Evolutionary conservation across 306 rosid species (phyloP), one percentile per base, ranked within the genome.

Genomic region (Dryas alaskensis): DNA sequence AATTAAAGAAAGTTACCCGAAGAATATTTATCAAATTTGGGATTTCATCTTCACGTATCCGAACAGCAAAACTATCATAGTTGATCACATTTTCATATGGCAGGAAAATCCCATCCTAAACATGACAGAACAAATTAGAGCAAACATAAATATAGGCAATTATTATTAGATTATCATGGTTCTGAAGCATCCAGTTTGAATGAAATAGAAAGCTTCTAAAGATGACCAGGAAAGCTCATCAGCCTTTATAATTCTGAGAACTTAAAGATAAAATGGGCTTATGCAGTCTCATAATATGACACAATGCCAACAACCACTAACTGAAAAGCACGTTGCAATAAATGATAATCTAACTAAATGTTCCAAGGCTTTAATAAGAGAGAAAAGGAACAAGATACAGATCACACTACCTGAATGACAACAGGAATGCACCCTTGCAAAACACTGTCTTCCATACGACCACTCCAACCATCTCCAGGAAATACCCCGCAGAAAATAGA

Each of bases 391-490:
- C 43, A 37, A 31, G 51, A 68, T 37, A 48, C n/a, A 72, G 8
- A 52, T 60, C 45, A 60, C 7, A 22, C 22, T 81, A 92, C 96
- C 96, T 92, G 98, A 87, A 92, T 83, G 80, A 88, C 78, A 54
- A 92, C 95, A 11, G 98, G 98, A 75, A 92, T 87, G 90, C 98
- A 92, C 44, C 98, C 98, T 80, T 92, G 91, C 86, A 92, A 82
- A 76, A 92, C 80, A 80, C 95, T 88, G 66, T 92, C 98, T 80
- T 92, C 96, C 96, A 92, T 84, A 51, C 92, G 96, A 44, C 96
- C 98, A 64, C 98, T 92, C 98, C 98, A 92, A 70, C 96, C 98
- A 80, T 92, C 98, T 42, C 96, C 96, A 0, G 95, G 95, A 77
- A 92, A 84, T 64, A 90, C 95, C 49, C 98, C 96, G 0, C 96